Base-by-base conservation (phyloP, 345 rosid genomes). In the Eucalyptus cloeziana region DNA sequence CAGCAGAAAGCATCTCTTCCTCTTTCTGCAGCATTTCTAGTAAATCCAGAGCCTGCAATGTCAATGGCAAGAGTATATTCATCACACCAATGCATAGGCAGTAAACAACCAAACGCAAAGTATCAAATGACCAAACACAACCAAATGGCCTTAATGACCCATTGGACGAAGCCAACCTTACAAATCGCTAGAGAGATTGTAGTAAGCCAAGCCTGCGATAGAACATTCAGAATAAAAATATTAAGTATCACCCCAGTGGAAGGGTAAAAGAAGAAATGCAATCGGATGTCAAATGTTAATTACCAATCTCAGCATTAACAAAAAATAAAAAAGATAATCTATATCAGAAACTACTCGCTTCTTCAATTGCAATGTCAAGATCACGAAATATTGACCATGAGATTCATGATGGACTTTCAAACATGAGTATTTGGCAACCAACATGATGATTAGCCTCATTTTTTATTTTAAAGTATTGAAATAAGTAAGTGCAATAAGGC, bases 121-220 rank as follows among this genome's bases (percentile, higher is more conserved):
- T 76, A 76, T 40, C 15, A 31, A 25, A 31, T 62, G 40, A 14
- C 10, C n/a, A 44, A 86, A 27, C 44, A 37, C 49, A 52, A 19
- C 85, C 10, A 30, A 88, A 62, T 62, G 52, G 30, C 5, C 44
- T 85, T 43, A 76, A 37, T 62, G 67, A 19, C 85, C 31, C 50
- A 58, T 89, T 14, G 47, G 83, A 87, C 11, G 27, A 83, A 62
- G 49, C 98, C 25, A 89, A 97, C 99, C 99, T 97, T 98, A 81
- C 96, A 96, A 87, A 95, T 91, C 19, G 96, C 94, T 94, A 96
- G 89, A 7, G 95, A 94, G 51, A 96, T 92, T 49, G 96, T 89
- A 86, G 94, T 93, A 71, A 98, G 94, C 99, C 99, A 97, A n/a
- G 98, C 99, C 99, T 98, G 96, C 93, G 88, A 30, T 31, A 85